Percentiles rank a stretch among this genome's conserved stretches.
Conservation (phyloP, 2,329 filamentous ascomycete species). For the Diaporthe citriasiana region DNA sequence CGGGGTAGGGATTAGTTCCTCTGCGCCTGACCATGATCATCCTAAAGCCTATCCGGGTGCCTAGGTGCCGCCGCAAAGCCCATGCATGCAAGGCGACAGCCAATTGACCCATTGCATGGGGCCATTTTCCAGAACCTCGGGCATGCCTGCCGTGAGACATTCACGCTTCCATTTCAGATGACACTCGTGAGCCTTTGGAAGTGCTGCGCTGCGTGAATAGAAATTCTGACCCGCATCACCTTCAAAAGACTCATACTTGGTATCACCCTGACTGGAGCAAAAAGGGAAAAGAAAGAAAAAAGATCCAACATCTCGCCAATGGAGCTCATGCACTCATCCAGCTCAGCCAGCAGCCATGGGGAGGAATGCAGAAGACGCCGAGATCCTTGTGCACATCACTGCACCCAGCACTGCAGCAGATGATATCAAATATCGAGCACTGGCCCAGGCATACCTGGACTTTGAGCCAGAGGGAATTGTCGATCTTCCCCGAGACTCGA, state of each 20-base stretch:
- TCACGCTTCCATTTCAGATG: not conserved
- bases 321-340: not conserved
- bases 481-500: slow-evolving; percentile 5
- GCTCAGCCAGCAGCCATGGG: slow-evolving; percentile 41
- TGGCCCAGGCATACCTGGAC: slow-evolving; percentile 65
- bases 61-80: slow-evolving; percentile 1
- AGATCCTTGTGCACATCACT: slow-evolving; percentile 69
- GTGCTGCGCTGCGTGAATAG: not conserved
- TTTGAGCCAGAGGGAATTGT: slow-evolving; percentile 55
- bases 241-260: not conserved
- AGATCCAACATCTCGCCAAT: not conserved
- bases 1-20: not conserved
- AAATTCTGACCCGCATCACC: not conserved
- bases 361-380: slow-evolving; percentile 52
- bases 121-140: slow-evolving; percentile 9
- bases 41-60: not conserved
- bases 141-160: slow-evolving; percentile 20
- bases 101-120: slow-evolving; percentile 15
- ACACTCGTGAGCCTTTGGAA: not conserved
- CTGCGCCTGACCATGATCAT: not conserved
- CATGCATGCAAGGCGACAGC: not conserved
- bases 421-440: slow-evolving; percentile 63
- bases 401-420: slow-evolving; percentile 64
- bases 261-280: not conserved
- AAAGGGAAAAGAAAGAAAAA: not conserved